Conservation (phyloP, 2,329 filamentous ascomycete genomes). For the Colletotrichum euphorbiae region DNA sequence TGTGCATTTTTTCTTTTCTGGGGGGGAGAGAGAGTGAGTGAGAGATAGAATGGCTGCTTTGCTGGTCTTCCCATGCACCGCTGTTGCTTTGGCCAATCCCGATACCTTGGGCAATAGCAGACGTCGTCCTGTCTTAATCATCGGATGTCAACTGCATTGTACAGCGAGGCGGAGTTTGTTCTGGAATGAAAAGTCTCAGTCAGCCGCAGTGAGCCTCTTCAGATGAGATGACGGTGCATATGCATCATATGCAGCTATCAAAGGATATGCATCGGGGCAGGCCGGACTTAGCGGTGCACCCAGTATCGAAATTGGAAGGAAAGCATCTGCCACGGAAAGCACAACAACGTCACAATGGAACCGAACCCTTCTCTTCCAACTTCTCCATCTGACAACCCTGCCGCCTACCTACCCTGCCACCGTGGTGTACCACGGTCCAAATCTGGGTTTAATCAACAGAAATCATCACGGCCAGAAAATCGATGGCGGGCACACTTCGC, state of each 20-base stretch:
- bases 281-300: neutral
- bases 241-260: constrained; percentile 2
- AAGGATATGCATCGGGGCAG: neutral
- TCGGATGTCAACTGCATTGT: constrained; percentile 12
- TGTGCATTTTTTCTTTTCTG: too few species aligned
- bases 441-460: constrained; percentile 9
- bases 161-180: too few species aligned
- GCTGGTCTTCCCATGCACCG: neutral
- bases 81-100: constrained; percentile 6
- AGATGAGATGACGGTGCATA: neutral
- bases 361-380: neutral
- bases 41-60: too few species aligned
- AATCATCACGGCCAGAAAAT: constrained; percentile 10
- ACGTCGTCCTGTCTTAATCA: constrained; percentile 4
- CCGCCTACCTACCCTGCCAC: neutral
- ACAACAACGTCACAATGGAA: constrained; percentile 15
- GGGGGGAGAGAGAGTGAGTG: too few species aligned
- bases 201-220: constrained; percentile 8
- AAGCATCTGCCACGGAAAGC: constrained; percentile 2
- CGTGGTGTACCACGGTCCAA: neutral
- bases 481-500: constrained; percentile 25
- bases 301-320: constrained; percentile 1
- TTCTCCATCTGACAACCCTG: neutral
- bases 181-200: neutral
- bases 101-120: neutral